Conservation (phyloP, 768 basidiomycete genomes). For the Boletus barrowsii region DNA sequence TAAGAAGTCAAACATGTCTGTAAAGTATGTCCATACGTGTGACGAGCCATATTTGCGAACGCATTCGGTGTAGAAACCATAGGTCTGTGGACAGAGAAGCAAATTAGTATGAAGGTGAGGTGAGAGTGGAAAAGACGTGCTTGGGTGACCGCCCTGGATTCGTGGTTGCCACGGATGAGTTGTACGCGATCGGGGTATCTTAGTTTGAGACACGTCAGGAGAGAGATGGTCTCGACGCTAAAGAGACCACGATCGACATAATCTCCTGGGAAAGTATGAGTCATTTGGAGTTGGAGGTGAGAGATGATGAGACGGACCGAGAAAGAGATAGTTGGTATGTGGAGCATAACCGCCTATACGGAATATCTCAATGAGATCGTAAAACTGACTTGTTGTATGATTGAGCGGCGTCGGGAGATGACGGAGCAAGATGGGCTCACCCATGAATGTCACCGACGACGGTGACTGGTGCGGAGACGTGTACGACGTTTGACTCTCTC, state of each 20-base stretch:
- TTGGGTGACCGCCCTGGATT: conserved; percentile 96
- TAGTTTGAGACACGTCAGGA: conserved; percentile 94
- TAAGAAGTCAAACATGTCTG: conserved; percentile 99
- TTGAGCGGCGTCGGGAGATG: conserved; percentile 31
- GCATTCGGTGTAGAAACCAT: conserved; percentile 99
- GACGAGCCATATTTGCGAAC: conserved; percentile 95
- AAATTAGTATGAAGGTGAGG: conserved; percentile 14
- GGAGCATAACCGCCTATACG: conserved; percentile 97
- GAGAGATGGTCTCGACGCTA: conserved; percentile 97
- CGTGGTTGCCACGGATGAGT: conserved; percentile 96
- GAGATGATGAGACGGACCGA: conserved; percentile 58
- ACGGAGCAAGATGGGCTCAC: conserved; percentile 48
- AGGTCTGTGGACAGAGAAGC: conserved; percentile 58
- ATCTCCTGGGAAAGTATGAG: conserved; percentile 60
- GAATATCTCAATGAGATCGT: conserved; percentile 98
- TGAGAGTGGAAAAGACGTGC: conserved; percentile 45
- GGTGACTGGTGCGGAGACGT: conserved; percentile 93
- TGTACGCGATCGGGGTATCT: conserved; percentile 96
- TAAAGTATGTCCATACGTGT: conserved; percentile 98
- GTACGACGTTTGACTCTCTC: conserved; percentile 98
- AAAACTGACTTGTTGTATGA: conserved; percentile 81
- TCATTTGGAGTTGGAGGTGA: neutral
- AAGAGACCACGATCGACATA: conserved; percentile 98
- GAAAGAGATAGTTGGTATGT: conserved; percentile 96
- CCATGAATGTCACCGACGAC: conserved; percentile 99